phyloP scores from a whole-genome alignment of 805 yeast genomes.

The Yarrowia osloensis region DNA sequence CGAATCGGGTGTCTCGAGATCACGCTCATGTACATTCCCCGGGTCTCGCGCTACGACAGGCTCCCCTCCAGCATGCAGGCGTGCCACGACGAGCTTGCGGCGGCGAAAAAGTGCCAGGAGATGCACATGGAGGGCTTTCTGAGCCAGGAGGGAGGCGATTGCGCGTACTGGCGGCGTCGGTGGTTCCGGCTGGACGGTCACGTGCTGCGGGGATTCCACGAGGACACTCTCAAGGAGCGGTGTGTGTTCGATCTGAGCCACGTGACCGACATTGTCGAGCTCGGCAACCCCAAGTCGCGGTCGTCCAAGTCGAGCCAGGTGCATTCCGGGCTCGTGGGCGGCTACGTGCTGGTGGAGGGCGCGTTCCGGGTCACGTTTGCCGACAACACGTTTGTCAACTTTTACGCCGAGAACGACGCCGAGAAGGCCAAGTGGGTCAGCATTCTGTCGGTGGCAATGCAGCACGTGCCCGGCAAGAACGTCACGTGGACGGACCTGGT shows the following conservation, averaged over 20 bases:
- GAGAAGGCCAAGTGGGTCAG: slow-evolving; percentile 69
- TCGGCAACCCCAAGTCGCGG: slow-evolving; percentile 38
- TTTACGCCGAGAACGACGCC: slow-evolving; percentile 71
- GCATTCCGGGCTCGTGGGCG: slow-evolving; percentile 52
- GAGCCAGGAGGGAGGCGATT: slow-evolving; percentile 94
- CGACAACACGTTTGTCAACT: slow-evolving; percentile 78
- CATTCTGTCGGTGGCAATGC: slow-evolving; percentile 42
- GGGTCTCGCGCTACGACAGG: slow-evolving; percentile 46
- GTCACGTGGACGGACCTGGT: slow-evolving; percentile 27
- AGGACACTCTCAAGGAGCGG: slow-evolving; percentile 59
- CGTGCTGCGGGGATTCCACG: slow-evolving; percentile 74
- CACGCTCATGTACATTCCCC: slow-evolving; percentile 61
- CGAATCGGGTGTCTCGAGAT: slow-evolving; percentile 58
- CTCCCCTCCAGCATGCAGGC: slow-evolving; percentile 54
- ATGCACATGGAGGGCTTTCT: slow-evolving; percentile 61
- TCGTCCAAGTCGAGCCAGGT: slow-evolving; percentile 37
- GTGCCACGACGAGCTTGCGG: slow-evolving; percentile 44
- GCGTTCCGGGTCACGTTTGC: slow-evolving; percentile 74
- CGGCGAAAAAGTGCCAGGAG: slow-evolving; percentile 34
- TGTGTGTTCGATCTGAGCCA: slow-evolving; percentile 68
- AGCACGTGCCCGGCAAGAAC: slow-evolving; percentile 29
- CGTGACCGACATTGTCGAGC: slow-evolving; percentile 53
- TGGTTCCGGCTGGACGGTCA: slow-evolving; percentile 73
- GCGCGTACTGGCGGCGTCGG: slow-evolving; percentile 70
- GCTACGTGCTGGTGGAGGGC: slow-evolving; percentile 48